phyloP scores from a whole-genome alignment of 2,329 filamentous ascomycete species.

The Epichloe sp. region DNA sequence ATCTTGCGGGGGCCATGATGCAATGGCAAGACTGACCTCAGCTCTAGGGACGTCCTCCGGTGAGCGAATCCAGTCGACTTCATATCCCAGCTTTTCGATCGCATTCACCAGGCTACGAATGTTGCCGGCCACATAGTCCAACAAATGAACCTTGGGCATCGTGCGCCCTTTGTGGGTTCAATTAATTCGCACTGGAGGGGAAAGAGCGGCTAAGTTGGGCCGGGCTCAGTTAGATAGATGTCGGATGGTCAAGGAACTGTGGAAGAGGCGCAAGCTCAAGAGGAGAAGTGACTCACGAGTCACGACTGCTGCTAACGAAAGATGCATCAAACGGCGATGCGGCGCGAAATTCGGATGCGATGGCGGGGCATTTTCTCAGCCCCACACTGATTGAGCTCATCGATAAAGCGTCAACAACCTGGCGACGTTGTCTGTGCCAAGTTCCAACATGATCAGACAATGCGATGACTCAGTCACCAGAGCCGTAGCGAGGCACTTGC shows the following conservation, averaged over 20 bases:
- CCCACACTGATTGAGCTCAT: too few species aligned
- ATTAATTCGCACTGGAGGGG: too few species aligned
- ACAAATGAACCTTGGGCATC: slow-evolving; percentile 66
- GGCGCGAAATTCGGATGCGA: slow-evolving; percentile 8
- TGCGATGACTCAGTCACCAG: background rate
- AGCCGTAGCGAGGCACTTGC: background rate
- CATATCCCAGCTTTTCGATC: slow-evolving; percentile 88
- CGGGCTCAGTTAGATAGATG: background rate
- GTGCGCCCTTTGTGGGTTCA: slow-evolving; percentile 13
- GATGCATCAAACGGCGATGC: background rate
- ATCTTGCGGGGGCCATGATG: too few species aligned
- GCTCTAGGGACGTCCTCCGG: slow-evolving; percentile 76
- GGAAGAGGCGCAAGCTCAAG: background rate
- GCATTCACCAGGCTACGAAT: slow-evolving; percentile 93
- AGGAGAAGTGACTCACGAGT: slow-evolving; percentile 1
- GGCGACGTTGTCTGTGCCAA: too few species aligned
- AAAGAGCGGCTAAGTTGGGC: too few species aligned
- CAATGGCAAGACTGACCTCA: slow-evolving; percentile 41
- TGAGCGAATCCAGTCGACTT: slow-evolving; percentile 80
- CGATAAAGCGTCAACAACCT: too few species aligned
- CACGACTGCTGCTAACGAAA: background rate
- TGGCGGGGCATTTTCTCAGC: slow-evolving; percentile 12
- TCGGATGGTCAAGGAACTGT: background rate
- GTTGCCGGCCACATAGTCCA: slow-evolving; percentile 92
- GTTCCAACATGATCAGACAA: background rate